Conservation (phyloP, 2,329 filamentous ascomycete genomes). For the Pezicula rhizophila region DNA sequence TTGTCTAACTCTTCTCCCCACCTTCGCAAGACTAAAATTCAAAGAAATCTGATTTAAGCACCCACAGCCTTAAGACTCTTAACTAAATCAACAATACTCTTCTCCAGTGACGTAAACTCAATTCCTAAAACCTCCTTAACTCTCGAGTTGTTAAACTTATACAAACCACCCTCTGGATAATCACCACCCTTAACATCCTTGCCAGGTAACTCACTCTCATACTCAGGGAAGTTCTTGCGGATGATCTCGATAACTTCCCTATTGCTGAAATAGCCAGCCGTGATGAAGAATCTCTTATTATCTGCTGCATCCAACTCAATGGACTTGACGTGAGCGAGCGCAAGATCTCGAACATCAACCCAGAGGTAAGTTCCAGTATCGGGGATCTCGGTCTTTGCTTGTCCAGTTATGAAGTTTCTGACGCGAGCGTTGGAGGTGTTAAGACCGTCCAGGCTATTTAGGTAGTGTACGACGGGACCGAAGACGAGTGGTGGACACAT, state of each 20-base stretch:
- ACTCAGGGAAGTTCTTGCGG: constrained; percentile 46
- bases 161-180: constrained; percentile 34
- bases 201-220: constrained; percentile 40
- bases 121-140: constrained; percentile 52
- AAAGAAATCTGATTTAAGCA: constrained; percentile 6
- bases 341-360: constrained; percentile 57
- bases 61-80: constrained; percentile 28
- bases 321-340: constrained; percentile 56
- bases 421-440: constrained; percentile 71
- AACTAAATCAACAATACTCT: constrained; percentile 55
- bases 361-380: constrained; percentile 54
- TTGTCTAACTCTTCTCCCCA: not conserved
- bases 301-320: constrained; percentile 50
- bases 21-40: not conserved
- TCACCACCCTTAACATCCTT: constrained; percentile 31
- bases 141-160: constrained; percentile 48
- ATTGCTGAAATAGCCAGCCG: constrained; percentile 55
- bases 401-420: constrained; percentile 56
- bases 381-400: constrained; percentile 49
- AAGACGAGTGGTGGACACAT: constrained; percentile 58
- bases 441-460: constrained; percentile 55
- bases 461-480: constrained; percentile 57
- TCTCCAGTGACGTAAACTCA: constrained; percentile 51
- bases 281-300: constrained; percentile 57
- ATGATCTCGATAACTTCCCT: constrained; percentile 51